Base-by-base conservation (phyloP, 1,284 basidiomycete genomes). In the Cystobasidium pallidum region DNA sequence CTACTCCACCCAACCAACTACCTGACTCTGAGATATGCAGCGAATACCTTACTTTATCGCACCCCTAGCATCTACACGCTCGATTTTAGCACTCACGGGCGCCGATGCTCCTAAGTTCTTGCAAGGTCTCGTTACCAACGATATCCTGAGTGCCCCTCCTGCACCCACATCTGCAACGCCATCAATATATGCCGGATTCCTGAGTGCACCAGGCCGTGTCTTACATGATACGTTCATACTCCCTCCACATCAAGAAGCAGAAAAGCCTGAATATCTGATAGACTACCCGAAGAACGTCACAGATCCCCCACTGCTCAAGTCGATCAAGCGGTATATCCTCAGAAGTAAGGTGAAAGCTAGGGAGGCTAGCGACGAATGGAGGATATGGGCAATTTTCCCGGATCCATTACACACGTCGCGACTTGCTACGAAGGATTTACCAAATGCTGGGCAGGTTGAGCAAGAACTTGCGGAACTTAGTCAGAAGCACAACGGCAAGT, bases 161-260 rank as follows among this genome's bases (percentile, higher is more conserved):
- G 62, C 62, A 26, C 62, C 85, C 82, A 2, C 82, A 80, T 61
- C 55, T 10, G 58, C 57, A 49, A 54, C 54, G 36, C 80, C 83
- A 45, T 88, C 88, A 3, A 84, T 88, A 75, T 97, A 89, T 79
- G 88, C 90, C 32, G 88, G 88, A 0, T 89, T 98, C 78, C 83
- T 98, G 34, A 91, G 93, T 78, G 90, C 94, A 45, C 91, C 96
- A 90, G 96, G 96, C 51, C 87, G 94, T 78, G 88, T 97, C 34
- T 83, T 97, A 41, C 89, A 94, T 78, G 93, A 97, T 80, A 83
- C 89, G 49, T 93, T 98, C 81, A 84, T 95, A 70, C 91, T 71
- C 34, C 34, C 68, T 19, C 43, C 62, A 13, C 24, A 30, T 28
- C 43, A 39, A 41, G 30, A 39, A 2, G 55, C 41, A 55, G 86